A percentile compares a stretch with the other conserved stretches of the same genome.
phyloP scores from a whole-genome alignment of 2,329 filamentous ascomycete species.

The Alternaria gansuensis region DNA sequence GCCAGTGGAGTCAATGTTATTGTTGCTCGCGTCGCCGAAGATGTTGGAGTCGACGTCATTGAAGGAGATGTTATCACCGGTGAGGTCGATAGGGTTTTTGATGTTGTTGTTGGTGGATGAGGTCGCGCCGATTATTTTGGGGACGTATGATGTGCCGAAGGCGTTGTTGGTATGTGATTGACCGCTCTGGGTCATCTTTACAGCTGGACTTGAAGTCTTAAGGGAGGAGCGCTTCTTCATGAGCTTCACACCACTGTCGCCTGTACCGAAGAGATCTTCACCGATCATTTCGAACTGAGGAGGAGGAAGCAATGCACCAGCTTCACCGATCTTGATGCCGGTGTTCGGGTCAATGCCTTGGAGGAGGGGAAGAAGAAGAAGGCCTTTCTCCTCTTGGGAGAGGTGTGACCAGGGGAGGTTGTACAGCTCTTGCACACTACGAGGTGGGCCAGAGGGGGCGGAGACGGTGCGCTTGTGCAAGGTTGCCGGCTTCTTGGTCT shows the following conservation, averaged over 20 bases:
- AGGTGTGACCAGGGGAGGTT: conserved; percentile 22
- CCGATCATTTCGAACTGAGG: conserved; percentile 14
- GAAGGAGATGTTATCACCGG: too few species aligned
- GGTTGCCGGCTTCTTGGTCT: conserved; percentile 10
- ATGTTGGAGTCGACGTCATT: too few species aligned
- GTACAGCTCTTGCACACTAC: conserved; percentile 20
- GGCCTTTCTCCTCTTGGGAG: conserved; percentile 26
- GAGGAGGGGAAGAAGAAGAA: conserved; percentile 32
- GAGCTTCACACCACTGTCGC: background rate
- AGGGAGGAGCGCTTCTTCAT: background rate
- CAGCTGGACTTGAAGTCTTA: background rate
- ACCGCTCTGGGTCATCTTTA: background rate
- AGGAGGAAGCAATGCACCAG: background rate
- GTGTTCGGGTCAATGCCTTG: conserved; percentile 31
- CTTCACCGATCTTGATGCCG: conserved; percentile 1
- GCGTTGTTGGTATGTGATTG: too few species aligned
- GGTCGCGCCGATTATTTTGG: too few species aligned
- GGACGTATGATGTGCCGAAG: too few species aligned
- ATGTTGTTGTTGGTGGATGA: too few species aligned
- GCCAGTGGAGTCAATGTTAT: background rate
- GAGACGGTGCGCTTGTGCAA: conserved; percentile 9
- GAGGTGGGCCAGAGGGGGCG: background rate
- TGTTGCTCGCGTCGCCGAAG: too few species aligned
- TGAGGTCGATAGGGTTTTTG: too few species aligned
- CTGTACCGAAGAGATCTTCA: background rate